A percentile compares a stretch with the other conserved stretches of the same genome.
Conservation (phyloP, 495 filamentous ascomycete genomes). For the Bacidia gigantensis region DNA sequence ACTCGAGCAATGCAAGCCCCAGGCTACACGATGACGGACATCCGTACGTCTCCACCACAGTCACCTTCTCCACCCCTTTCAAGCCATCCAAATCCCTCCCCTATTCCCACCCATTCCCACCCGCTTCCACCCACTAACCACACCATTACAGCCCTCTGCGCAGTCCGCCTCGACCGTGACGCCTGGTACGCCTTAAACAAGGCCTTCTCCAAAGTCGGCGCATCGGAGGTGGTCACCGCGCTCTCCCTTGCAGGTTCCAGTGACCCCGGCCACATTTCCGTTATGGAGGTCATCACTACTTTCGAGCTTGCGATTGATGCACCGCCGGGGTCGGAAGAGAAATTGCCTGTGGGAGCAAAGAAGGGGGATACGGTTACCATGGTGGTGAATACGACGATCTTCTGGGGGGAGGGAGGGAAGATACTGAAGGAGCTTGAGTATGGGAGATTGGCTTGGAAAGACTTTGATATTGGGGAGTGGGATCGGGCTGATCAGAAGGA, state of each 20-base stretch:
- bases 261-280: conserved; percentile 1
- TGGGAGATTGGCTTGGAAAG: conserved; percentile 4
- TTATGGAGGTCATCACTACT: conserved; percentile 1
- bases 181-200: conserved; percentile 5
- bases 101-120: too few relatives aligned
- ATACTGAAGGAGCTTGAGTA: conserved; percentile 6
- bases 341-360: not conserved
- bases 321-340: not conserved
- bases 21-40: conserved; percentile 1
- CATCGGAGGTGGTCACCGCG: not conserved
- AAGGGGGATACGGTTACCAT: not conserved
- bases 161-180: not conserved
- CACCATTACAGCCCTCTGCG: conserved; percentile 2
- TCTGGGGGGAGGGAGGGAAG: conserved; percentile 1
- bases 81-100: too few relatives aligned
- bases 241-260: not conserved
- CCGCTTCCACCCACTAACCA: not conserved
- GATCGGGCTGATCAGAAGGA: not conserved
- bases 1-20: not conserved
- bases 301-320: not conserved
- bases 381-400: not conserved
- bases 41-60: not conserved
- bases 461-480: not conserved
- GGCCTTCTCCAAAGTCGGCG: not conserved
- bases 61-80: not conserved